These are phyloP conservation scores for Podila epicladia DNA, from an alignment of 192 early-diverging fungal species.

Conservation along the genomic window DNA sequence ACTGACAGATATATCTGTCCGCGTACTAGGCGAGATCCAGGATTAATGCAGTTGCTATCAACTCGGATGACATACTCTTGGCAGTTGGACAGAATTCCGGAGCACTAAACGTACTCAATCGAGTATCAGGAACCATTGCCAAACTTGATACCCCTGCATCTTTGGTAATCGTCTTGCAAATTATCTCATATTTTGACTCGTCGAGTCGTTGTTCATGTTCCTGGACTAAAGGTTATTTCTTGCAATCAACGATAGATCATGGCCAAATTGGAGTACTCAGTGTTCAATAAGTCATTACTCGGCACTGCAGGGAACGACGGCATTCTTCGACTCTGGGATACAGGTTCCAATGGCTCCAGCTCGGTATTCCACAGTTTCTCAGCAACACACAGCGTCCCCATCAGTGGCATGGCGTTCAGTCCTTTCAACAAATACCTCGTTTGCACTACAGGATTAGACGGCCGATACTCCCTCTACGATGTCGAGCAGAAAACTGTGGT, in stretches of 20 bases:
- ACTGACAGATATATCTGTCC: no score
- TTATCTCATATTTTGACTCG: not conserved
- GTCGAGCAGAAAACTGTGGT: conserved; percentile 52
- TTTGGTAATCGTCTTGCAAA: conserved; percentile 8
- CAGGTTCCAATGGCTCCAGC: conserved; percentile 25
- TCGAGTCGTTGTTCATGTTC: not conserved
- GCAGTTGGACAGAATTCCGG: conserved; percentile 36
- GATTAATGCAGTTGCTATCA: conserved; percentile 29
- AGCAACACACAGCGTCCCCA: conserved; percentile 36
- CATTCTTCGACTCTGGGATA: conserved; percentile 54
- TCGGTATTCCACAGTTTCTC: conserved; percentile 51
- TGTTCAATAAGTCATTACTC: conserved; percentile 48
- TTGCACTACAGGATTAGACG: conserved; percentile 52
- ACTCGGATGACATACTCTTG: conserved; percentile 30
- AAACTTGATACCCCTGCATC: conserved; percentile 30
- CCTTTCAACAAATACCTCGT: conserved; percentile 54
- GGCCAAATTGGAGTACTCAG: conserved; percentile 45
- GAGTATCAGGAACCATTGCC: conserved; percentile 17
- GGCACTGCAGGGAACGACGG: conserved; percentile 54
- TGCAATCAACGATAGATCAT: conserved; percentile 12
- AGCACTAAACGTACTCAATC: conserved; percentile 25
- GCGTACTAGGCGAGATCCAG: conserved; percentile 20
- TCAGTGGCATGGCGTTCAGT: conserved; percentile 55
- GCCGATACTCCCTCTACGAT: conserved; percentile 52
- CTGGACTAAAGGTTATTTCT: not conserved